Evolutionary conservation across 1,284 basidiomycete genomes (phyloP), one percentile per base, ranked within the genome.

Genomic region (Volvariella volvacea): DNA sequence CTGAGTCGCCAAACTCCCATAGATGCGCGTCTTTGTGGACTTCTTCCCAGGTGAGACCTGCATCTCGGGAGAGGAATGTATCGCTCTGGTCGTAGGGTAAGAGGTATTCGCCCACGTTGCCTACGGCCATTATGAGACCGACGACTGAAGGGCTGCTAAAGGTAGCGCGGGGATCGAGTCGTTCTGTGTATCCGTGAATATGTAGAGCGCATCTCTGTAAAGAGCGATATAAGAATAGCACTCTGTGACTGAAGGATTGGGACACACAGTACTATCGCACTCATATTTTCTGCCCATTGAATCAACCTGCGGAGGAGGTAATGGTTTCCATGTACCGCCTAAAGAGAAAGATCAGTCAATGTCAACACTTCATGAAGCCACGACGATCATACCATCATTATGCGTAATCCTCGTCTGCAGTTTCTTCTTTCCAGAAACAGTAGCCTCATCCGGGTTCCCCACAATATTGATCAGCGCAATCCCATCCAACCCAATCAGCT

Each of bases 1-100:
- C 95, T 1, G 92, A 95, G 66, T 99, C 96, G 30, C 95, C 95
- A 57, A 93, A 98, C 59, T 96, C 93, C 92, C 93, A 99, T 43
- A 96, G 75, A 60, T 98, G 89, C 0, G 96, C 94, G 55, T 96
- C 94, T 62, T 99, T 99, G 70, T 93, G 92, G 2, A 99, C 88
- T 66, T 99, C 95, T 60, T 96, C 83, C 95, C 95, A 99, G 0
- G 90, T 92, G 66, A 97, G 97, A 4, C 95, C 96, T 3, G 85
- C 96, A 57, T 99, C 92, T 2, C 95, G 88, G 38, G 90, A 93
- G 32, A 99, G 74, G 81, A 98, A 99, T 0, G 93, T 96, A 63
- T 98, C 95, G 50, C 85, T 86, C 36, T 97, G 88, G 2, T 72
- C 76, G 65, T 99, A 99, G 0, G 82, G 71, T 0, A 79, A 81